A percentile compares a stretch with the other conserved stretches of the same genome.
These are phyloP conservation scores for Nymphaea thermarum DNA, from an alignment of 164 flowering plant species.

Conservation along the genomic window DNA sequence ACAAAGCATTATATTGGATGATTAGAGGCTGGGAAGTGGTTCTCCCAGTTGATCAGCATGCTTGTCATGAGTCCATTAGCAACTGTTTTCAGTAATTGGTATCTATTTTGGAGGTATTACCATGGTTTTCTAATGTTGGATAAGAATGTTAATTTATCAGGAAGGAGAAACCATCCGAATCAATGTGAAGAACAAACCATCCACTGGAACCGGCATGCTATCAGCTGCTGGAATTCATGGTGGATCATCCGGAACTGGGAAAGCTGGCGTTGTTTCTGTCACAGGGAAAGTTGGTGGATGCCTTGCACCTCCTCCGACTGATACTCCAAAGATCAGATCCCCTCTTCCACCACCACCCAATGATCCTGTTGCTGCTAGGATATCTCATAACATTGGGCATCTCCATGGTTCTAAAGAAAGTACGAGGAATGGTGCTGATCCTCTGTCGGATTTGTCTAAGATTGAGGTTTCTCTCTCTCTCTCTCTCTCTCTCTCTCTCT, in stretches of 20 bases:
- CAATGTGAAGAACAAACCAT: conserved; percentile 75
- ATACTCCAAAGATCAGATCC: conserved; percentile 54
- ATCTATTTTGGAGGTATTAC: too few relatives aligned
- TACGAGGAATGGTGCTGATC: conserved; percentile 33
- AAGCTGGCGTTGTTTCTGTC: conserved; percentile 26
- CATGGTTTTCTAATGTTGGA: not conserved
- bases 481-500: not conserved
- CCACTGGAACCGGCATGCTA: conserved; percentile 85
- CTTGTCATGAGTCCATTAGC: too few relatives aligned
- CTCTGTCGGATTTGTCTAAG: conserved; percentile 72
- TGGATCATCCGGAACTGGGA: conserved; percentile 25
- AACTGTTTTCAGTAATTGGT: too few relatives aligned
- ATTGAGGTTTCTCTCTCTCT: conserved; percentile 46
- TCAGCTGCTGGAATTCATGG: conserved; percentile 78
- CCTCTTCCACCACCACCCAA: conserved; percentile 96
- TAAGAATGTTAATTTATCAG: conserved; percentile 19
- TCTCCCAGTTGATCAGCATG: too few relatives aligned
- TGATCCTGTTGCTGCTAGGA: conserved; percentile 69
- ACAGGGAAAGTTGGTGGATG: conserved; percentile 34
- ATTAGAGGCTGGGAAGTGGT: too few relatives aligned
- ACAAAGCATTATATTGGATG: too few relatives aligned
- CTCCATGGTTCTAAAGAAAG: conserved; percentile 32
- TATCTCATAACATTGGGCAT: conserved; percentile 25
- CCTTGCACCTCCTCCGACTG: conserved; percentile 85
- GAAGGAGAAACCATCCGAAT: conserved; percentile 97